A percentile compares a stretch with the other conserved stretches of the same genome.
Evolutionary conservation across 192 early-diverging fungal species (phyloP).

Genomic region (Gorgonomyces haynaldii): DNA sequence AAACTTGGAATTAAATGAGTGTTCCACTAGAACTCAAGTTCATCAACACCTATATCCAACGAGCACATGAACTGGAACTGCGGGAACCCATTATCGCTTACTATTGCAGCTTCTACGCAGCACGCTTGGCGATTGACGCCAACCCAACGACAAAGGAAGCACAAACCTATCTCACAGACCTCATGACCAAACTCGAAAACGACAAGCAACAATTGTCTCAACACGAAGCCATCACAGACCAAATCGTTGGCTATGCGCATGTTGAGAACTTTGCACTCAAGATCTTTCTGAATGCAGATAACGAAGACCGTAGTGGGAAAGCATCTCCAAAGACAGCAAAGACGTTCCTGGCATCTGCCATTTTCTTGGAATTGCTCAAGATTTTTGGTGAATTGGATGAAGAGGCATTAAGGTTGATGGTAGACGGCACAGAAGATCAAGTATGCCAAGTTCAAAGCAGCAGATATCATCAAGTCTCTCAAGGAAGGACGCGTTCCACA

Average conservation of each 20-base stretch:
- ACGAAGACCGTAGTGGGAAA: constrained; percentile 73
- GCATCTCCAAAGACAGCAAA: constrained; percentile 74
- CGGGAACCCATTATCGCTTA: constrained; percentile 86
- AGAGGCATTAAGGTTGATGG: not conserved
- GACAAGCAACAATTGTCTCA: constrained; percentile 54
- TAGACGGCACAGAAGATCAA: constrained; percentile 77
- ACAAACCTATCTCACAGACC: constrained; percentile 48
- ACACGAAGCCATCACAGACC: constrained; percentile 61
- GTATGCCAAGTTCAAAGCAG: constrained; percentile 93
- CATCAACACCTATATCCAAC: constrained; percentile 69
- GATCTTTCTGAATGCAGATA: constrained; percentile 82
- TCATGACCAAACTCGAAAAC: constrained; percentile 74
- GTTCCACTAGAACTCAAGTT: constrained; percentile 27
- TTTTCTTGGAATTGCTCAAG: constrained; percentile 78
- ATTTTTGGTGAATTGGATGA: constrained; percentile 62
- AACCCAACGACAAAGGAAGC: constrained; percentile 37
- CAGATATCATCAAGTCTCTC: constrained; percentile 84
- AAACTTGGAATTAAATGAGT: no score
- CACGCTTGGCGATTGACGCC: constrained; percentile 57
- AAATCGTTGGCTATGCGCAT: constrained; percentile 65
- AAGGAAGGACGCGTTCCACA: constrained; percentile 68
- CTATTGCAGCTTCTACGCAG: constrained; percentile 88
- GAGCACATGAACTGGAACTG: constrained; percentile 61
- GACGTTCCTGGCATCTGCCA: constrained; percentile 71
- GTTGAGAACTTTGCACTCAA: constrained; percentile 82